phyloP scores from a whole-genome alignment of 768 basidiomycete species.

The Mycena vitilis region DNA sequence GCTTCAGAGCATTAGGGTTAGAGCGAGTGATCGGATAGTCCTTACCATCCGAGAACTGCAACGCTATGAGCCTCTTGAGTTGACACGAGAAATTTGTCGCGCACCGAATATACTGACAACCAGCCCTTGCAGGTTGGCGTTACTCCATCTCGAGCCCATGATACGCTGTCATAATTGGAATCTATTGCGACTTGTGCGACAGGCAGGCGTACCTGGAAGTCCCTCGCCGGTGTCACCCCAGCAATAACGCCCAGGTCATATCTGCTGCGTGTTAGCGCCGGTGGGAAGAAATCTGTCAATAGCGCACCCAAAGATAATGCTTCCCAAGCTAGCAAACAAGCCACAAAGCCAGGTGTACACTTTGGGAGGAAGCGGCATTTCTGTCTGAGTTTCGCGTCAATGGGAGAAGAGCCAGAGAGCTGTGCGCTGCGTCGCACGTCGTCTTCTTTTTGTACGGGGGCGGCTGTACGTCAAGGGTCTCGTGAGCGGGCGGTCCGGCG shows the following conservation, averaged over 20 bases:
- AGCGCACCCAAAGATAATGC: conserved; percentile 54
- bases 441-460: conserved; percentile 17
- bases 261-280: conserved; percentile 16
- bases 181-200: neutral
- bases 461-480: conserved; percentile 21
- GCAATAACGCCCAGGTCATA: conserved; percentile 66
- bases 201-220: conserved; percentile 46
- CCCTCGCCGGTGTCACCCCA: conserved; percentile 53
- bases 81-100: neutral
- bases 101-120: conserved; percentile 57
- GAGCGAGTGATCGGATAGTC: neutral
- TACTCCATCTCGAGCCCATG: conserved; percentile 51
- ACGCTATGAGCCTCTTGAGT: neutral
- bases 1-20: conserved; percentile 33
- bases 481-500: conserved; percentile 28
- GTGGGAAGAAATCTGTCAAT: neutral
- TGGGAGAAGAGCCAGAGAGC: conserved; percentile 24
- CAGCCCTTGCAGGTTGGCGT: conserved; percentile 52
- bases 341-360: conserved; percentile 67
- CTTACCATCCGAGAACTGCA: conserved; percentile 54
- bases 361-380: conserved; percentile 56
- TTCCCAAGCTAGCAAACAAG: conserved; percentile 60
- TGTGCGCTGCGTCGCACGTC: neutral
- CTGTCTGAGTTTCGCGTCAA: conserved; percentile 4
- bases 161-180: conserved; percentile 37